Evolutionary conservation across 768 basidiomycete species (phyloP).

Genomic region (Xerocomellus dryophilus): DNA sequence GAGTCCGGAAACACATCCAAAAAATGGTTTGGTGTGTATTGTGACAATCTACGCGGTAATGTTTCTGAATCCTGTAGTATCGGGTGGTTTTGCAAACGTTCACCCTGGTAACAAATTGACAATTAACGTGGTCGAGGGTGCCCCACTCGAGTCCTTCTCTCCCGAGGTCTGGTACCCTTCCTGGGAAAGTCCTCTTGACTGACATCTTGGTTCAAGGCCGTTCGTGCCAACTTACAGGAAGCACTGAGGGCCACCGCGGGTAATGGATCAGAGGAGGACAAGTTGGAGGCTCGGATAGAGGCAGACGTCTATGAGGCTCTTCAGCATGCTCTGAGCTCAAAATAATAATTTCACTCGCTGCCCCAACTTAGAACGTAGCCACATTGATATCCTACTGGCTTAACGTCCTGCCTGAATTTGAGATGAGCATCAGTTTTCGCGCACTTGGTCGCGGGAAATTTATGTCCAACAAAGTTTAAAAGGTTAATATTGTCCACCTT

Average conservation of each 20-base stretch:
- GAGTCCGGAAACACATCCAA: conserved; percentile 74
- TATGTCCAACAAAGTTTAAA: neutral
- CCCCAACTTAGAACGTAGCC: conserved; percentile 15
- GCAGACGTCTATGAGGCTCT: conserved; percentile 95
- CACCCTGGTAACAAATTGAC: conserved; percentile 97
- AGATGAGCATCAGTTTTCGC: neutral
- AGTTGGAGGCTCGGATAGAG: conserved; percentile 90
- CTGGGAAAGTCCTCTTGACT: conserved; percentile 1
- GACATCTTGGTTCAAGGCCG: conserved; percentile 54
- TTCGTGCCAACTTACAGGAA: conserved; percentile 86
- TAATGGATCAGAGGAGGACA: conserved; percentile 89
- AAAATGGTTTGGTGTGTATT: conserved; percentile 92
- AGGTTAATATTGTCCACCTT: neutral
- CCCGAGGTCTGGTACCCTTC: conserved; percentile 59
- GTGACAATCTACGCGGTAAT: neutral
- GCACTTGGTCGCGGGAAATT: neutral
- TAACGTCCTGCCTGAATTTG: neutral
- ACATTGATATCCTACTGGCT: neutral
- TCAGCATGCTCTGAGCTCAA: conserved; percentile 72
- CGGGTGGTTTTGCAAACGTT: conserved; percentile 95
- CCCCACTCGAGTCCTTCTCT: conserved; percentile 87
- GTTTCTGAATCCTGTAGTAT: conserved; percentile 52
- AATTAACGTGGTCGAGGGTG: conserved; percentile 96
- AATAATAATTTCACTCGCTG: conserved; percentile 29
- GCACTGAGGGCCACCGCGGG: conserved; percentile 79